Evolutionary conservation across 1,284 basidiomycete genomes (phyloP), one percentile per base, ranked within the genome.

Genomic region (Sanguinoderma infundibulare): DNA sequence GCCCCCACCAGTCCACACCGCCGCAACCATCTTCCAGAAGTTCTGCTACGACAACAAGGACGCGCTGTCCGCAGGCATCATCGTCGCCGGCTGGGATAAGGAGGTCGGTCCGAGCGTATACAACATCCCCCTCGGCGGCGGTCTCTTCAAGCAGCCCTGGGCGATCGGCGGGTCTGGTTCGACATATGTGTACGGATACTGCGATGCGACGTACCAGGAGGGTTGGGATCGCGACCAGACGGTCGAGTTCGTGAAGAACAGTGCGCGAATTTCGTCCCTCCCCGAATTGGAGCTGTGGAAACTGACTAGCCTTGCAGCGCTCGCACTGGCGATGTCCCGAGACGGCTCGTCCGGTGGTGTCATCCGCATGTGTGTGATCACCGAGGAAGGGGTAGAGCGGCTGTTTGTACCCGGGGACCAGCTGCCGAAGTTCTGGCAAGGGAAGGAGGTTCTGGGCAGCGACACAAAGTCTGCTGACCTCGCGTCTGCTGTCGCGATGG

Each of bases 131-230:
- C 83, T 98, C 20, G 96, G 96, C 46, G 96, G 96, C 59, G 96
- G 96, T 39, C 79, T 95, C 55, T 98, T 98, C 85, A 87, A 92
- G 67, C 95, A 96, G 73, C 95, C 96, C 10, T 98, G 96, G 96
- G 94, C 95, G 54, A 98, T 98, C 69, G 96, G 95, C 73, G 96
- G 95, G 35, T 98, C 95, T 58, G 98, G 98, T 15, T 98, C 96
- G 44, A 95, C 96, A 12, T 99, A 98, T 75, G 96, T 99, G 20
- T 99, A 99, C 73, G 98, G 97, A 52, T 99, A 98, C 79, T 99
- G 98, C 74, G 98, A 99, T 76, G 95, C 98, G 32, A 98, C 95
- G n/a, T 99, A 94, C 78, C 81, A 87, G 74, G 95, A 97, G 38
- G 95, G 92, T n/a, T 97, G 94, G 96, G 88, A 86, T 3, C 86